phyloP scores from a whole-genome alignment of 345 rosid genomes.

The Brassica rapa region DNA sequence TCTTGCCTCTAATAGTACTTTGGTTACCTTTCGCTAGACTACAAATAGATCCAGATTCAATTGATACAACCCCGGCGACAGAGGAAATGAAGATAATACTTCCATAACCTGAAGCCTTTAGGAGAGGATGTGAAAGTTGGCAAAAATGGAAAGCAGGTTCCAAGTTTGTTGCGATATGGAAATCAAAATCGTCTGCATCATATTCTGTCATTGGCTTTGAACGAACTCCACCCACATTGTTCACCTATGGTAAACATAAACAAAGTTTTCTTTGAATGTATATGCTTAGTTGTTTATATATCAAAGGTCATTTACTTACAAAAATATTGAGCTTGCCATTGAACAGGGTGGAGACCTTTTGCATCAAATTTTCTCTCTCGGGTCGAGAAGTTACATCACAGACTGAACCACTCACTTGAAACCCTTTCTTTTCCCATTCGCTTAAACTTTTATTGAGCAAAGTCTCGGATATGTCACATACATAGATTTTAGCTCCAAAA shows the following conservation, averaged over 20 bases:
- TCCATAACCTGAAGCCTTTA: constrained; percentile 58
- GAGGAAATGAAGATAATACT: constrained; percentile 60
- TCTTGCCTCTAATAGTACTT: neutral
- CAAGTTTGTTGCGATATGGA: constrained; percentile 47
- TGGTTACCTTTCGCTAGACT: constrained; percentile 32
- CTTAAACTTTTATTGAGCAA: constrained; percentile 14
- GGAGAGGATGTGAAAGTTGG: constrained; percentile 59
- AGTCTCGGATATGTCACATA: neutral
- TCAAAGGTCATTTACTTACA: constrained; percentile 15
- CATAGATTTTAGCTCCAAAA: constrained; percentile 23
- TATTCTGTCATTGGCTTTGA: constrained; percentile 47
- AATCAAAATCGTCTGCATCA: constrained; percentile 45
- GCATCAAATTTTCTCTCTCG: constrained; percentile 17
- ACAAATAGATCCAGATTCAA: constrained; percentile 39
- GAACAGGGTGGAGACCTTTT: constrained; percentile 11
- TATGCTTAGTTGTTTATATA: neutral
- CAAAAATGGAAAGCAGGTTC: constrained; percentile 54
- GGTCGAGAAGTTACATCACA: constrained; percentile 30
- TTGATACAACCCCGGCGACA: constrained; percentile 28
- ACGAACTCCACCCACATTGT: constrained; percentile 48
- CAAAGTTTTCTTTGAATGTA: neutral
- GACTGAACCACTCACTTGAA: constrained; percentile 35
- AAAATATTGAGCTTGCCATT: constrained; percentile 27
- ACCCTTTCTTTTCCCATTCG: constrained; percentile 29
- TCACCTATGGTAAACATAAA: constrained; percentile 42